phyloP scores from a whole-genome alignment of 306 rosid species.

The Morella rubra region DNA sequence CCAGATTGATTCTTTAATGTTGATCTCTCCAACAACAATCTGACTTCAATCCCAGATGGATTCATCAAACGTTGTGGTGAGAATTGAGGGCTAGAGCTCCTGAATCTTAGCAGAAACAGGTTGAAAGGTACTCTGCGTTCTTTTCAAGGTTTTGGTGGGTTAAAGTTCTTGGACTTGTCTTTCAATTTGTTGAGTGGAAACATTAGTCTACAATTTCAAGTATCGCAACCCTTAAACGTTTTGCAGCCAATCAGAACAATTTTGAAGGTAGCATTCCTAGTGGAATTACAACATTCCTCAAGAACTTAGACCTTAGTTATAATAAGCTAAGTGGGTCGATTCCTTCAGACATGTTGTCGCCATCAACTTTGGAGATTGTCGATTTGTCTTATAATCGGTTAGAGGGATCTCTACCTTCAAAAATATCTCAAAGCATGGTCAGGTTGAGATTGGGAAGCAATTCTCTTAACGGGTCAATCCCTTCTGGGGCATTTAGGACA shows the following conservation, averaged over 20 bases:
- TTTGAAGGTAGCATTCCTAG: slow-evolving; percentile 50
- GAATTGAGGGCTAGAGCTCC: slow-evolving; percentile 34
- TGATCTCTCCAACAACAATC: slow-evolving; percentile 48
- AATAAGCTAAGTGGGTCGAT: slow-evolving; percentile 38
- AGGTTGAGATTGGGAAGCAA: slow-evolving; percentile 76
- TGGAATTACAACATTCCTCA: slow-evolving; percentile 48
- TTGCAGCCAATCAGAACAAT: slow-evolving; percentile 58
- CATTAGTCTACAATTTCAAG: slow-evolving; percentile 29
- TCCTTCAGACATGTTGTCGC: slow-evolving; percentile 54
- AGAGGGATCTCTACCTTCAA: slow-evolving; percentile 47
- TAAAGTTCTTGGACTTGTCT: slow-evolving; percentile 70
- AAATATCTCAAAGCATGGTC: slow-evolving; percentile 44
- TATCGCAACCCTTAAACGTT: slow-evolving; percentile 47
- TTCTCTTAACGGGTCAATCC: slow-evolving; percentile 41
- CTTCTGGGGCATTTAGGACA: slow-evolving; percentile 15
- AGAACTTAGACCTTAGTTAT: slow-evolving; percentile 58
- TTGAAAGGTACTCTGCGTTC: slow-evolving; percentile 46
- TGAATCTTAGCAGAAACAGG: slow-evolving; percentile 55
- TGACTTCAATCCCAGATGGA: slow-evolving; percentile 43
- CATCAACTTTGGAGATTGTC: slow-evolving; percentile 32
- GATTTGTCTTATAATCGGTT: slow-evolving; percentile 60
- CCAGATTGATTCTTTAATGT: slow-evolving; percentile 56
- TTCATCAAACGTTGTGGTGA: slow-evolving; percentile 60
- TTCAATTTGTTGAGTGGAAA: slow-evolving; percentile 25
- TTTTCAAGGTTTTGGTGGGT: slow-evolving; percentile 51